Percentiles rank a stretch among this genome's conserved stretches.
phyloP scores from a whole-genome alignment of 106 monocot genomes.

The Dioscorea dumetorum region DNA sequence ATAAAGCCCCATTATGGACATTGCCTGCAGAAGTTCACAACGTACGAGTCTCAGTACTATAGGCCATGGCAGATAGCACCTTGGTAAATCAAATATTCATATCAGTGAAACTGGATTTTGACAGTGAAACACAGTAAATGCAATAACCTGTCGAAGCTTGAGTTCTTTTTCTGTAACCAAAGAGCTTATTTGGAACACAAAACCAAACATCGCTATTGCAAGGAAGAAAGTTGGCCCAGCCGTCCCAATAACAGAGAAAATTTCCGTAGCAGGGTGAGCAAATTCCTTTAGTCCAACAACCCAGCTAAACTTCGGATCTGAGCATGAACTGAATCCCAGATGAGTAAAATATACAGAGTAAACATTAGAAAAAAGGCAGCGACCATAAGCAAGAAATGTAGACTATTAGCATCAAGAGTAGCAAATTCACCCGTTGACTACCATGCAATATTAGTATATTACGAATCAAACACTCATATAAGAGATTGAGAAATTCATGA shows the following conservation, averaged over 20 bases:
- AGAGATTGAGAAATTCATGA: too few relatives aligned
- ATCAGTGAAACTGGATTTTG: background rate
- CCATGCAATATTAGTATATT: too few relatives aligned
- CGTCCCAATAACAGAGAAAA: conserved; percentile 60
- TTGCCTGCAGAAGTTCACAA: conserved; percentile 47
- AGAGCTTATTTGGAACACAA: conserved; percentile 89
- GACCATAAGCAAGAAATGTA: background rate
- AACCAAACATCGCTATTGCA: conserved; percentile 93
- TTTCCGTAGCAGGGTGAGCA: conserved; percentile 83
- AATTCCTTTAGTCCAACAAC: conserved; percentile 84
- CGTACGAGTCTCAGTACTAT: background rate
- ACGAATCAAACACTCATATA: too few relatives aligned
- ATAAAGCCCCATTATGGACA: conserved; percentile 97
- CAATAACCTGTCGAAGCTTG: conserved; percentile 84
- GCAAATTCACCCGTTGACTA: too few relatives aligned
- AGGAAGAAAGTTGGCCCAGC: conserved; percentile 90
- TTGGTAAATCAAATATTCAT: background rate
- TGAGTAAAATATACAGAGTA: background rate
- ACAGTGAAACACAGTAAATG: background rate
- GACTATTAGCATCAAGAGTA: too few relatives aligned
- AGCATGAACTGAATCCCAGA: conserved; percentile 3
- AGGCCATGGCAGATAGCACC: background rate
- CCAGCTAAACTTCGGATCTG: conserved; percentile 90
- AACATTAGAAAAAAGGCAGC: background rate
- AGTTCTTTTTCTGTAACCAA: conserved; percentile 92